phyloP scores from a whole-genome alignment of 371 early-diverging fungal genomes.

The Mortierella sp. region DNA sequence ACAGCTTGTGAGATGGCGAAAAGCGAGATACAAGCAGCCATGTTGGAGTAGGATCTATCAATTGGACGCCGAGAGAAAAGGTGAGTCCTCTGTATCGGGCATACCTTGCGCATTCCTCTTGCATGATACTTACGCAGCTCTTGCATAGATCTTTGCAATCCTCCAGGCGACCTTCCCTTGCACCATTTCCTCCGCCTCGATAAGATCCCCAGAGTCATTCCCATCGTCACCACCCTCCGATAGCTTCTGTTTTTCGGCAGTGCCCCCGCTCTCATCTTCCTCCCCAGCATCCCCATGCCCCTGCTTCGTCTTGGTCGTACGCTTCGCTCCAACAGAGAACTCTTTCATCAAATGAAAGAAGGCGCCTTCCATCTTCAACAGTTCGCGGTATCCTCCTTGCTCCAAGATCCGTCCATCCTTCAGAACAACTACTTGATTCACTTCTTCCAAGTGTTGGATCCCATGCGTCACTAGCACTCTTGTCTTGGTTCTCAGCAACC shows the following conservation, averaged over 20 bases:
- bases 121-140: conserved; percentile 42
- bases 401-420: conserved; percentile 80
- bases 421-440: conserved; percentile 81
- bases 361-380: conserved; percentile 42
- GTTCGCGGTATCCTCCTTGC: conserved; percentile 61
- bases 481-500: conserved; percentile 81
- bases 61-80: conserved; percentile 33
- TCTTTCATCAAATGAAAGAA: conserved; percentile 65
- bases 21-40: conserved; percentile 8
- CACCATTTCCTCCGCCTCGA: conserved; percentile 55
- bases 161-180: conserved; percentile 74
- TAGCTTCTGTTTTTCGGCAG: conserved; percentile 45
- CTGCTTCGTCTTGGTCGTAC: conserved; percentile 7
- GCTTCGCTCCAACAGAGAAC: conserved; percentile 25
- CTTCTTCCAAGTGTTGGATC: conserved; percentile 79
- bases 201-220: conserved; percentile 24
- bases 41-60: conserved; percentile 51
- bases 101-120: too few species aligned
- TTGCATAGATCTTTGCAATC: conserved; percentile 76
- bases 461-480: conserved; percentile 95
- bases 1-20: conserved; percentile 58
- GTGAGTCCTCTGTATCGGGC: too few species aligned
- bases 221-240: background rate
- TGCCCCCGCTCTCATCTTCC: conserved; percentile 16
- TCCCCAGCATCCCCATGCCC: conserved; percentile 7